A percentile compares a stretch with the other conserved stretches of the same genome.
Conservation (phyloP, 2,329 filamentous ascomycete species). For the Leptographium lundbergii region DNA sequence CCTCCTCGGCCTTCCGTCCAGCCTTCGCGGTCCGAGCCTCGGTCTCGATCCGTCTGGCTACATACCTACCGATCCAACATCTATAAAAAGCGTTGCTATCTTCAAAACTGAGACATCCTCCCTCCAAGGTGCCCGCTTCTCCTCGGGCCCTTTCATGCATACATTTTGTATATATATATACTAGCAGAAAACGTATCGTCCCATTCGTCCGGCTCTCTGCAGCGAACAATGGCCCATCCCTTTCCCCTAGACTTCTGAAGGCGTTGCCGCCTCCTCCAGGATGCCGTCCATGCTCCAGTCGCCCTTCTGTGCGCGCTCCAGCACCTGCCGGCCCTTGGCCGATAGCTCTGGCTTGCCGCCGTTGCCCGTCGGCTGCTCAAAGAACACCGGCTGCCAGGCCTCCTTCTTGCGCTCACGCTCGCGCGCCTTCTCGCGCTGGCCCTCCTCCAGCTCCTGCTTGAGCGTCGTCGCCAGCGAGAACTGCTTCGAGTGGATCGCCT, state of each 20-base stretch:
- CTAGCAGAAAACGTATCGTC: not conserved
- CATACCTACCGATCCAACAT: not conserved
- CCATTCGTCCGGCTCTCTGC: not conserved
- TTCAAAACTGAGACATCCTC: not conserved
- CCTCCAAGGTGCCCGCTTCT: not conserved
- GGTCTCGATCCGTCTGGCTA: not conserved
- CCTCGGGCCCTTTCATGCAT: not conserved
- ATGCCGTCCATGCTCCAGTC: slow-evolving; percentile 30
- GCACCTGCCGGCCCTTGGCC: slow-evolving; percentile 36
- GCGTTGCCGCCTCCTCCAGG: not conserved
- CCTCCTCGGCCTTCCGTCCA: not conserved
- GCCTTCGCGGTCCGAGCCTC: not conserved
- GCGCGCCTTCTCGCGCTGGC: slow-evolving; percentile 72
- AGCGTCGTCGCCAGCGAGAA: slow-evolving; percentile 72
- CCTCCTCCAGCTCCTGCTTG: slow-evolving; percentile 87
- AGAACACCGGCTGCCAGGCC: slow-evolving; percentile 81
- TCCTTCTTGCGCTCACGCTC: slow-evolving; percentile 58
- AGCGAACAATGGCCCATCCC: not conserved
- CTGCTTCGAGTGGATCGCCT: slow-evolving; percentile 72
- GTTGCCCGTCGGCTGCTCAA: slow-evolving; percentile 48
- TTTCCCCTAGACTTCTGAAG: not conserved
- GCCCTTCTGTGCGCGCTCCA: slow-evolving; percentile 38
- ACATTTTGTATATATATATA: not conserved
- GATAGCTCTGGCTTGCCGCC: slow-evolving; percentile 43
- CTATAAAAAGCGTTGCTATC: not conserved